Evolutionary conservation across 225 moss, liverwort and hornwort genomes (phyloP).

Genomic region (Bryoerythrophyllum caledonicum): DNA sequence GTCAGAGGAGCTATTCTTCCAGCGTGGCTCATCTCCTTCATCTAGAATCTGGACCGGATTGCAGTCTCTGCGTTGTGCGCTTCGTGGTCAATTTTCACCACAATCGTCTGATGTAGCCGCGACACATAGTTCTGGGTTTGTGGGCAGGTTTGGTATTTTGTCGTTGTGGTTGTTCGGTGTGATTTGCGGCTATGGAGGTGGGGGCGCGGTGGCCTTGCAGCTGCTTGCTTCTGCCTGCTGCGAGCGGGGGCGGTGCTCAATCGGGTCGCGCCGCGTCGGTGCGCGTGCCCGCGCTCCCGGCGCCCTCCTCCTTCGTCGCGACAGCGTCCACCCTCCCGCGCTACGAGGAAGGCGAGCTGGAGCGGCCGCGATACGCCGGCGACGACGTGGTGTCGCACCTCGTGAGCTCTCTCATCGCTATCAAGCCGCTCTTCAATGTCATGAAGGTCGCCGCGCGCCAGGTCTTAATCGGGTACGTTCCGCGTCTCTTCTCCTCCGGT

Average conservation of each 20-base stretch:
- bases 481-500: conserved; percentile 7
- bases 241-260: neutral
- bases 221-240: conserved; percentile 14
- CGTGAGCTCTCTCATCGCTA: conserved; percentile 62
- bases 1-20: neutral
- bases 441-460: conserved; percentile 62
- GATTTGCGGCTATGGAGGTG: conserved; percentile 25
- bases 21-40: conserved; percentile 15
- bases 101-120: too few relatives aligned
- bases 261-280: conserved; percentile 16
- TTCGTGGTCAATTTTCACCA: neutral
- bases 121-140: too few relatives aligned
- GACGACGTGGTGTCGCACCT: conserved; percentile 66
- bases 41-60: neutral
- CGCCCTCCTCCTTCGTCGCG: conserved; percentile 15
- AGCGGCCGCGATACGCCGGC: conserved; percentile 57
- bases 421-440: conserved; percentile 66
- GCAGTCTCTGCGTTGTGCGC: neutral
- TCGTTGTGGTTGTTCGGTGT: neutral
- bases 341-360: conserved; percentile 60
- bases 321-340: neutral
- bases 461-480: conserved; percentile 55
- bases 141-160: neutral
- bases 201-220: conserved; percentile 12
- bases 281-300: conserved; percentile 22